Percentiles rank a stretch among this genome's conserved stretches.
Evolutionary conservation across 495 filamentous ascomycete genomes (phyloP).

Genomic region (Trichocladium antarcticum): DNA sequence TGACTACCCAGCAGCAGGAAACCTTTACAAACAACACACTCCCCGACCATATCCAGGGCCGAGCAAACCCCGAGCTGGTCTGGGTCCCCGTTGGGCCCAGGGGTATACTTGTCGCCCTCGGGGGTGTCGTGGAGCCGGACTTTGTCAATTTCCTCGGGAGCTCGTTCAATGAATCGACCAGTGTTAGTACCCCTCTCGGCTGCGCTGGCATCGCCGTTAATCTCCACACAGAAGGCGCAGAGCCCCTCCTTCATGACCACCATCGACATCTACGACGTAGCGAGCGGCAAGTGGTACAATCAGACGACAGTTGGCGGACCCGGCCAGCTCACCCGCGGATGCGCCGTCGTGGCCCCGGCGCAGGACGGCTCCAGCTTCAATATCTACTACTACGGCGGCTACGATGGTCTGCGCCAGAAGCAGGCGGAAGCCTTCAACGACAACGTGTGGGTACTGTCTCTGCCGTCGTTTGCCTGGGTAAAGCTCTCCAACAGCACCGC

Average conservation of each 20-base stretch:
- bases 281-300: constrained; percentile 45
- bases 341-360: constrained; percentile 53
- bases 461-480: constrained; percentile 71
- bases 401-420: constrained; percentile 36
- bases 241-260: constrained; percentile 53
- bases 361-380: constrained; percentile 52
- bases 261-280: constrained; percentile 60
- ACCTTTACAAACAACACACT: constrained; percentile 48
- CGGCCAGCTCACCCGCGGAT: constrained; percentile 50
- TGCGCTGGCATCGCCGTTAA: constrained; percentile 2
- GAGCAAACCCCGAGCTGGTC: constrained; percentile 53
- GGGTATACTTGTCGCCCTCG: constrained; percentile 55
- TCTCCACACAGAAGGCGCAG: constrained; percentile 22
- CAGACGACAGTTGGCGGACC: constrained; percentile 52
- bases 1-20: constrained; percentile 39
- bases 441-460: constrained; percentile 61
- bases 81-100: constrained; percentile 58
- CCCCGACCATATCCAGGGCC: constrained; percentile 37
- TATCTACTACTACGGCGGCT: constrained; percentile 70
- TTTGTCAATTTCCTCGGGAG: constrained; percentile 19
- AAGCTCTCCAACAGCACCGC: constrained; percentile 41
- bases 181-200: constrained; percentile 25
- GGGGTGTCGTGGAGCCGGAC: constrained; percentile 50
- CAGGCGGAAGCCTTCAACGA: constrained; percentile 36
- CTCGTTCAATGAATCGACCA: constrained; percentile 32